phyloP scores from a whole-genome alignment of 2,329 filamentous ascomycete genomes.

The Esteya vermicola region DNA sequence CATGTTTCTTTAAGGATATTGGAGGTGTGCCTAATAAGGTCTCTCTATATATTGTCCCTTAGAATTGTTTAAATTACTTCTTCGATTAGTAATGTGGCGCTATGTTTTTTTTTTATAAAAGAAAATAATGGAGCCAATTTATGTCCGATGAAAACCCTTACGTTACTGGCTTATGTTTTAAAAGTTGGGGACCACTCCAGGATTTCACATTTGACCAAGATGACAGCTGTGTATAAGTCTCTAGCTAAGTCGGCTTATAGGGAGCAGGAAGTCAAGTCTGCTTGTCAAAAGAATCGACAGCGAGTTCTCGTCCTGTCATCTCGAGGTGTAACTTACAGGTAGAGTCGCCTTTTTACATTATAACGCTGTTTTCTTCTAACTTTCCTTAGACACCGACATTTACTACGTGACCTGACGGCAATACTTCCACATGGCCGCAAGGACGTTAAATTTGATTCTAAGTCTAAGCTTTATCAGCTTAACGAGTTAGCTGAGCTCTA shows the following conservation, averaged over 20 bases:
- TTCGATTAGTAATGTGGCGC: too few relatives aligned
- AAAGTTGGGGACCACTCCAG: too few relatives aligned
- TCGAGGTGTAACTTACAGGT: slow-evolving; percentile 81
- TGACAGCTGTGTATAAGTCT: slow-evolving; percentile 65
- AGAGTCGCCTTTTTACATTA: slow-evolving; percentile 9
- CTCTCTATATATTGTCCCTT: too few relatives aligned
- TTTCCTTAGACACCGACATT: slow-evolving; percentile 66
- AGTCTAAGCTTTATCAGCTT: slow-evolving; percentile 71
- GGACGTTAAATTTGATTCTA: slow-evolving; percentile 94
- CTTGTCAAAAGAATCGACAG: slow-evolving; percentile 48
- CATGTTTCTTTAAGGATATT: too few relatives aligned
- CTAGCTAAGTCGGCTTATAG: too few relatives aligned
- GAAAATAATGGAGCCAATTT: too few relatives aligned
- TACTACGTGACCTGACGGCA: slow-evolving; percentile 75
- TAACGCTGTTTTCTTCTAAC: not conserved
- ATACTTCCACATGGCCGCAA: slow-evolving; percentile 87
- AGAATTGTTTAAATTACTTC: too few relatives aligned
- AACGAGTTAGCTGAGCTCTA: slow-evolving; percentile 64
- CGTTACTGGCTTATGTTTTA: too few relatives aligned
- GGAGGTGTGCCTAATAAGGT: too few relatives aligned
- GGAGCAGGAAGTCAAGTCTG: slow-evolving; percentile 31
- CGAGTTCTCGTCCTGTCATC: slow-evolving; percentile 84
- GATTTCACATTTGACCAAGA: too few relatives aligned
- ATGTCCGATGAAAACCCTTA: too few relatives aligned
- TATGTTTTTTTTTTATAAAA: too few relatives aligned